Evolutionary conservation across 164 flowering plant species (phyloP).

Genomic region (Aristolochia contorta): DNA sequence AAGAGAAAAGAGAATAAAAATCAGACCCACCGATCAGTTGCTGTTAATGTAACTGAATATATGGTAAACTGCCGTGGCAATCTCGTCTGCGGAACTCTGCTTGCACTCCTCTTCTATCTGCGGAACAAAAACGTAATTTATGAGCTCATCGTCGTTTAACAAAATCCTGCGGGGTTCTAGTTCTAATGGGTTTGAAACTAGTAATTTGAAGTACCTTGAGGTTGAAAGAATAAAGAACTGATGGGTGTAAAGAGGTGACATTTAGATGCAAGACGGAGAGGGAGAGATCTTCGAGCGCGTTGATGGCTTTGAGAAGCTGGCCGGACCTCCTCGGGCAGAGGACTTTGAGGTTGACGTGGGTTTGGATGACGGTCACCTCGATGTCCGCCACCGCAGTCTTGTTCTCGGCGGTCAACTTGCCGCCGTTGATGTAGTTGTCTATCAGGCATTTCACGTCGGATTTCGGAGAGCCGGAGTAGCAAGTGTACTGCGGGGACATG

Average conservation of each 20-base stretch:
- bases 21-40: not conserved
- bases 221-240: conserved; percentile 50
- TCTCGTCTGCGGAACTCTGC: conserved; percentile 47
- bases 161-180: not conserved
- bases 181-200: not conserved
- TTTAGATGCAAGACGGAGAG: conserved; percentile 53
- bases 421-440: not conserved
- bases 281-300: conserved; percentile 44
- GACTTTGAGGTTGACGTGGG: conserved; percentile 50
- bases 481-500: conserved; percentile 17
- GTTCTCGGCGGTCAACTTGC: conserved; percentile 14
- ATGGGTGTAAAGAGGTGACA: conserved; percentile 28
- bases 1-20: too few relatives aligned
- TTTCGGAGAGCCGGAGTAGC: conserved; percentile 9
- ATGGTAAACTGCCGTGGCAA: conserved; percentile 46
- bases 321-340: conserved; percentile 32
- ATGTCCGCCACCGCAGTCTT: conserved; percentile 27
- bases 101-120: conserved; percentile 62
- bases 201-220: conserved; percentile 26
- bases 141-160: not conserved
- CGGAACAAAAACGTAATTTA: not conserved
- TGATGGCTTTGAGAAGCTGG: conserved; percentile 36
- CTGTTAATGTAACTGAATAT: conserved; percentile 21
- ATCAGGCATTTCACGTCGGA: not conserved
- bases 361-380: conserved; percentile 39